phyloP scores from a whole-genome alignment of 129 eudicot species.

The Glebionis coronaria region DNA sequence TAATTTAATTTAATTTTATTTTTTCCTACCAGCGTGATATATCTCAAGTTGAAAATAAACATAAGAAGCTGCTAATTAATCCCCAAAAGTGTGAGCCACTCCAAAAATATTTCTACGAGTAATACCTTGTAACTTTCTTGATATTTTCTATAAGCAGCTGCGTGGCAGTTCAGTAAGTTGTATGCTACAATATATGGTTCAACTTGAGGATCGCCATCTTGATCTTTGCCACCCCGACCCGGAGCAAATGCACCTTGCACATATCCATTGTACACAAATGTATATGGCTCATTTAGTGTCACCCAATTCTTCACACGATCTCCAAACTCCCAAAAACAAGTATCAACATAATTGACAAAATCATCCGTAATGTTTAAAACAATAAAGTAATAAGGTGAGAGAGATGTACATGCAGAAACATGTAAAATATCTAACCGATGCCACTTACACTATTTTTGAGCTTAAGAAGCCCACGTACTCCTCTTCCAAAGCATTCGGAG shows the following conservation, averaged over 20 bases:
- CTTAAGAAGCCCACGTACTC: conserved; percentile 36
- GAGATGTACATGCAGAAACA: background rate
- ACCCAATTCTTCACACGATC: conserved; percentile 48
- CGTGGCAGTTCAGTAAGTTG: conserved; percentile 43
- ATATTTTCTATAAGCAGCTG: conserved; percentile 29
- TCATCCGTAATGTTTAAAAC: conserved; percentile 16
- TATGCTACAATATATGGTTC: conserved; percentile 47
- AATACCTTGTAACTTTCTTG: conserved; percentile 26
- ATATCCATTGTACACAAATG: conserved; percentile 12
- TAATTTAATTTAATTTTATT: no score
- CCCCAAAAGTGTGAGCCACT: no score
- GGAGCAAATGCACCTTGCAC: conserved; percentile 29
- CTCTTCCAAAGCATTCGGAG: conserved; percentile 33
- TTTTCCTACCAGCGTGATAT: no score
- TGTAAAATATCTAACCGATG: no score
- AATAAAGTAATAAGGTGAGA: background rate
- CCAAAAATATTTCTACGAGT: no score
- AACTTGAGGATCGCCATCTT: conserved; percentile 29
- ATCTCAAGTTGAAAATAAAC: no score
- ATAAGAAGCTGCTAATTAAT: no score
- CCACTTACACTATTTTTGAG: conserved; percentile 31
- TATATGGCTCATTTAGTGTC: conserved; percentile 39
- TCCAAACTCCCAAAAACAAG: conserved; percentile 42
- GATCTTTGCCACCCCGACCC: conserved; percentile 29
- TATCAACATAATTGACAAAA: conserved; percentile 23